A percentile compares a stretch with the other conserved stretches of the same genome.
These are phyloP conservation scores for Paecilomyces sp. DNA, from an alignment of 2,329 filamentous ascomycete genomes.

Conservation along the genomic window DNA sequence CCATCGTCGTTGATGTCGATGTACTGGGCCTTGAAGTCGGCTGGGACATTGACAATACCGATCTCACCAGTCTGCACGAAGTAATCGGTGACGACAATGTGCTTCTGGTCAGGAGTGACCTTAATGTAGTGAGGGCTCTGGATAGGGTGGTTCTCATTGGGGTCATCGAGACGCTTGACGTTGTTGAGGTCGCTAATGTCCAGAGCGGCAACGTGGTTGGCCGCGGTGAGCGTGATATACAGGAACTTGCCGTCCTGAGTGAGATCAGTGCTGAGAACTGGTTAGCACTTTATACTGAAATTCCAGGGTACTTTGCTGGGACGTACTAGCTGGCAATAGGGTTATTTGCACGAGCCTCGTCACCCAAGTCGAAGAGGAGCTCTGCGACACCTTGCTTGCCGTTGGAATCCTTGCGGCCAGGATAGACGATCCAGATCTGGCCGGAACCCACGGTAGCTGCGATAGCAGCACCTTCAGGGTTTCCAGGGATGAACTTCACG, in stretches of 20 bases:
- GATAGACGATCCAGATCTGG: conserved; percentile 60
- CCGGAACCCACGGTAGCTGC: conserved; percentile 55
- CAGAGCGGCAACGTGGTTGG: conserved; percentile 55
- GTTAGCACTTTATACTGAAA: conserved; percentile 1
- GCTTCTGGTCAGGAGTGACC: conserved; percentile 57
- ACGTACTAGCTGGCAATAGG: conserved; percentile 50
- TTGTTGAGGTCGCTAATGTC: conserved; percentile 57
- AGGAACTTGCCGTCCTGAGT: conserved; percentile 50
- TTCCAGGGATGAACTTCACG: conserved; percentile 58
- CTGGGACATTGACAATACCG: conserved; percentile 54
- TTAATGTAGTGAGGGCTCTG: conserved; percentile 59
- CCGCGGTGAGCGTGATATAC: conserved; percentile 55
- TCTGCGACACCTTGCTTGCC: conserved; percentile 53
- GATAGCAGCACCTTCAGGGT: conserved; percentile 51
- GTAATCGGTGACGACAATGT: conserved; percentile 58
- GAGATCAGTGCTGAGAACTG: conserved; percentile 45
- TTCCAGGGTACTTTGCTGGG: not conserved
- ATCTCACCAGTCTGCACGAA: conserved; percentile 59
- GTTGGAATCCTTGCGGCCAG: conserved; percentile 47
- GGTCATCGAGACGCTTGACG: conserved; percentile 55
- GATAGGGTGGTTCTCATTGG: conserved; percentile 51
- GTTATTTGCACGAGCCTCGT: conserved; percentile 42
- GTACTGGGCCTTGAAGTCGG: conserved; percentile 56
- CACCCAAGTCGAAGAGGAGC: conserved; percentile 52
- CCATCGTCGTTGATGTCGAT: conserved; percentile 53